Evolutionary conservation across 2,329 filamentous ascomycete species (phyloP), one percentile per base, ranked within the genome.

Genomic region (Ceratocystis cubensis): DNA sequence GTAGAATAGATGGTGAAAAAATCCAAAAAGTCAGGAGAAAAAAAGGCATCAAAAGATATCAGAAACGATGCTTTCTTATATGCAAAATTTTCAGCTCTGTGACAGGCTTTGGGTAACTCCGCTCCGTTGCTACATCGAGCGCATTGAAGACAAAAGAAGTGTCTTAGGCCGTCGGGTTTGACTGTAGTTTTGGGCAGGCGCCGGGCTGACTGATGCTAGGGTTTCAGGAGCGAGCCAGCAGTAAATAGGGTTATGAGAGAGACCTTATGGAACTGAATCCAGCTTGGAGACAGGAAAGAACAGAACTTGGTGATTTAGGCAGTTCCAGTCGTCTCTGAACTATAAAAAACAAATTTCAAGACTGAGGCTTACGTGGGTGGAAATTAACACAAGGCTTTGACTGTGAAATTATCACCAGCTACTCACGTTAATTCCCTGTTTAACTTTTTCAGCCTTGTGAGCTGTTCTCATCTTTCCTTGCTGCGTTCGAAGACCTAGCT

Each of bases 151-250:
- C 33, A 10, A 46, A 63, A 45, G 8, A 15, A 7, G 13, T 46
- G 20, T 15, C 33, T 25, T 46, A 6, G 37, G 41, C 22, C 44
- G 37, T 63, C 61, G 37, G 61, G 15, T 3, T 13, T 63, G 41
- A 45, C 5, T 45, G 61, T 45, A 45, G 61, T 63, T 63, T 63
- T 63, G 25, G 61, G 37, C 37, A 63, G 20, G 22, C 20, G 2
- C 61, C 41, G 37, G 37, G 5, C 37, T 45, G 37, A 25, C 13
- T 5, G 22, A 7, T n/a, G 20, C 3, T 46, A 63, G 33, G 61
- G 44, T 63, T 46, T n/a, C 7, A 5, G 37, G 3, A 15, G 37
- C 37, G 10, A 5, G 37, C 37, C 37, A 41, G 10, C 1, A 4
- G 10, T 10, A 41, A 4, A 1, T 41, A 41, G 20, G 22, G 20